Conservation (phyloP, 495 filamentous ascomycete species). For the Aspergillus affinis region DNA sequence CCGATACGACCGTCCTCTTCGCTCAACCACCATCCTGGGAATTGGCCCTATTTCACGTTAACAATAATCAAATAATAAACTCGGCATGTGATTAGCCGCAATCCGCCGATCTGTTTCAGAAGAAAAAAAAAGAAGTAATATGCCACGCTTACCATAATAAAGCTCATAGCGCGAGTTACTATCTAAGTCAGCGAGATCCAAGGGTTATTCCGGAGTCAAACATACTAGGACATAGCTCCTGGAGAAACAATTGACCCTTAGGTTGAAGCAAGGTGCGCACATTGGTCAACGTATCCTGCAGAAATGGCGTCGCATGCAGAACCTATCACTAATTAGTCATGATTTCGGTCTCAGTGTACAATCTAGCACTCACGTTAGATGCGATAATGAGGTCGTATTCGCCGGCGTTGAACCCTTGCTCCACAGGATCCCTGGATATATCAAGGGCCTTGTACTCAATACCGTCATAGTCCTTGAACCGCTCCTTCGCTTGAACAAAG, state of each 20-base stretch:
- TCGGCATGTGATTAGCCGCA: too few relatives aligned
- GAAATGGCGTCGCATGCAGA: slow-evolving; percentile 45
- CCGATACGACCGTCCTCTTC: slow-evolving; percentile 25
- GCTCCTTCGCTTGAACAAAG: slow-evolving; percentile 44
- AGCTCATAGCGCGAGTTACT: not conserved
- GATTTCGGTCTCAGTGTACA: not conserved
- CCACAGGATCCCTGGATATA: slow-evolving; percentile 36
- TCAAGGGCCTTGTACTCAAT: slow-evolving; percentile 45
- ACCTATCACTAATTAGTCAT: slow-evolving; percentile 8
- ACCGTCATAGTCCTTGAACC: slow-evolving; percentile 33
- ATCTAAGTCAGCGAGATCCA: not conserved
- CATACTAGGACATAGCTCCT: slow-evolving; percentile 23
- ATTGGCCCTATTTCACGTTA: too few relatives aligned
- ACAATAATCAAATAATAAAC: too few relatives aligned
- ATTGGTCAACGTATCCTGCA: slow-evolving; percentile 36
- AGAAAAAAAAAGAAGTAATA: too few relatives aligned
- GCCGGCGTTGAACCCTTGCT: slow-evolving; percentile 47
- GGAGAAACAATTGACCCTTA: slow-evolving; percentile 28
- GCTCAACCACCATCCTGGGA: slow-evolving; percentile 32
- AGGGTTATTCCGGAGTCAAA: not conserved
- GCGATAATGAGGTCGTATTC: slow-evolving; percentile 55
- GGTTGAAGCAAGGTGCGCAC: slow-evolving; percentile 29
- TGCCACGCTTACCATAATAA: not conserved
- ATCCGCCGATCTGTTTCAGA: too few relatives aligned
- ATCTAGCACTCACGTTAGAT: slow-evolving; percentile 19